Base-by-base conservation (phyloP, 352 stramenopile species). In the Phytopythium vexans region DNA sequence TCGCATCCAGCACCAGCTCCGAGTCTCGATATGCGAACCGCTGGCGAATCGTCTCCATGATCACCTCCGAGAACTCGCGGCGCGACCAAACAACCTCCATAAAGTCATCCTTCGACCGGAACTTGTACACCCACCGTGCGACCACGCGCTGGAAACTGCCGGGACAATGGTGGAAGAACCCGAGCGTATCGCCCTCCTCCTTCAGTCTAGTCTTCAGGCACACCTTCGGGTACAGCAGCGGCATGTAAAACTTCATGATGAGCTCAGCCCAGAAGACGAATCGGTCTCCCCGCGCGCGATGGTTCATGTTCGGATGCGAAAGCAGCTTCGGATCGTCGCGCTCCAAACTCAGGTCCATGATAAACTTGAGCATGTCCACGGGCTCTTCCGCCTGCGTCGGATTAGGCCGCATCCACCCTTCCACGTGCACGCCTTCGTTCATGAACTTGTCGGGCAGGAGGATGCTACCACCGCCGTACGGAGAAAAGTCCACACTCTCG, bases 241-340 rank as follows among this genome's bases (percentile, higher is more conserved):
- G 86, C 86, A 95, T 95, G 57, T 92, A 95, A 48, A 89, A 95
- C 37, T 83, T 82, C 86, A 95, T 95, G 51, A 95, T 89, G 9
- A 95, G 62, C 27, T 93, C 78, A 21, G 74, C 70, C 86, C 86
- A 95, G 56, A 92, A 95, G 40, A 89, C 70, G 37, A 95, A 95
- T 2, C 86, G 71, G 48, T 94, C 81, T 16, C 68, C 69, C n/a
- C 71, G 68, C 8, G 63, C 55, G n/a, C 68, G 66, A 40, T 74
- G 61, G 40, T 78, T 77, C n/a, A 78, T 49, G 39, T 72, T 84
- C 1, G 64, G 60, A 40, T 87, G 62, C 5, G 52, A 39, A 2
- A 76, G 37, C 21, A 77, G 54, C 41, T 71, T 80, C 0, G 66
- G 39, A 10, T 90, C 80, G 50, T 93, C 80, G 15, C 71, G 67